Evolutionary conservation across 1,284 basidiomycete species (phyloP).

Genomic region (Ganoderma boninense): DNA sequence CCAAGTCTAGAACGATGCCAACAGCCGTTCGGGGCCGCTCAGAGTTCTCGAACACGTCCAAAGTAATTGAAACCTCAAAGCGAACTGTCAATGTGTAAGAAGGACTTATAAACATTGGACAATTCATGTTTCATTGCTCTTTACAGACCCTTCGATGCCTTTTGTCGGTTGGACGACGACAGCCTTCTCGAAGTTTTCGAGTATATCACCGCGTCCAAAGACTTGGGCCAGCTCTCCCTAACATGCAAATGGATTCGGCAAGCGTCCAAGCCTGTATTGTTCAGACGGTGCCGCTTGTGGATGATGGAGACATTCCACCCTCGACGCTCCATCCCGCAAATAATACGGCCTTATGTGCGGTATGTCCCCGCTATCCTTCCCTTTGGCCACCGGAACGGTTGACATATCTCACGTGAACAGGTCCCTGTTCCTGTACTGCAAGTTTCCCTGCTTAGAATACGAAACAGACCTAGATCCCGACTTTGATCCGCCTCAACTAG

Average conservation of each 20-base stretch:
- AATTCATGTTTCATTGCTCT: neutral
- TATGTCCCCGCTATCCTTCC: neutral
- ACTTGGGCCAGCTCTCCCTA: neutral
- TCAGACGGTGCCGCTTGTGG: neutral
- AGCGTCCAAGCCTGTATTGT: neutral
- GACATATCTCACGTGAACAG: neutral
- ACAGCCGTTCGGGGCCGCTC: too few species aligned
- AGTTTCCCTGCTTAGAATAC: neutral
- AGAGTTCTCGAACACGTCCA: too few species aligned
- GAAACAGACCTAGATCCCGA: neutral
- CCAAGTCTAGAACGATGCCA: too few species aligned
- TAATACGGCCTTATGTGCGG: neutral
- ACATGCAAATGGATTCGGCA: conserved; percentile 3
- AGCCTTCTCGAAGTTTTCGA: neutral
- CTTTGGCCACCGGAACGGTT: neutral
- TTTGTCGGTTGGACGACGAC: neutral
- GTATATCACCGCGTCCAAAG: neutral
- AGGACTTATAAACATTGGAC: neutral
- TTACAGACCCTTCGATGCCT: neutral
- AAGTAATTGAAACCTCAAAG: neutral
- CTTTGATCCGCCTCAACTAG: neutral
- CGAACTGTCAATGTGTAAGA: neutral
- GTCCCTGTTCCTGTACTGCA: neutral
- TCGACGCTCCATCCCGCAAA: neutral
- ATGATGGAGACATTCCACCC: neutral